Base-by-base conservation (phyloP, 177 flowering plant species). In the Vitis hybrid region DNA sequence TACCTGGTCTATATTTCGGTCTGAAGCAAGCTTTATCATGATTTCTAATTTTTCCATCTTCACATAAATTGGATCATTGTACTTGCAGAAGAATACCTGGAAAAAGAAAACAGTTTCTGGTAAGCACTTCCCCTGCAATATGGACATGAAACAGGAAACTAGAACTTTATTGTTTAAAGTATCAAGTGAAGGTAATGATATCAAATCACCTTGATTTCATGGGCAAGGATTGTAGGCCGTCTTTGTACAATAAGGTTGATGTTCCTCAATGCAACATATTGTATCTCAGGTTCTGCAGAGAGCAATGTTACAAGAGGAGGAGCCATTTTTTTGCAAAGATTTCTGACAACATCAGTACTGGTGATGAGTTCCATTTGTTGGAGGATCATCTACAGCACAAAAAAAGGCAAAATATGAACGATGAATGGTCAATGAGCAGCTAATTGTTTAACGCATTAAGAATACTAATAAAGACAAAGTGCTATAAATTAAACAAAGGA, bases 11-110 rank as follows among this genome's bases (percentile, higher is more conserved):
- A 96, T 92, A 67, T 96, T 96, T 60, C 99, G 79, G 79, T 96
- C 98, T n/a, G 99, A 95, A 64, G 99, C 98, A 78, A 96, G 97
- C 79, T 96, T 96, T 79, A 96, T 96, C 98, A 95, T 95, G 77
- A 93, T 95, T 79, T 95, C 99, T 58, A 95, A 75, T 80, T 95
- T 95, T 75, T 95, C 99, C 99, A 95, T 95, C 86, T 95, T 95
- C 77, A 95, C 99, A 84, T 95, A 93, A 60, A 93, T 93, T 55
- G 98, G 98, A 77, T 93, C 98, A 76, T 93, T 96, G 84, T 96
- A 96, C 82, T 96, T 96, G 94, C 99, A 96, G 77, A 96, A 96
- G 67, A 95, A 95, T 14, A 95, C 99, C 99, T 95, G 72, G 62
- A 50, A 82, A 75, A 16, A 74, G 33, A 70, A 60, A 31, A 65